Base-by-base conservation (phyloP, 495 filamentous ascomycete genomes). In the Penicillium longicatenatum region DNA sequence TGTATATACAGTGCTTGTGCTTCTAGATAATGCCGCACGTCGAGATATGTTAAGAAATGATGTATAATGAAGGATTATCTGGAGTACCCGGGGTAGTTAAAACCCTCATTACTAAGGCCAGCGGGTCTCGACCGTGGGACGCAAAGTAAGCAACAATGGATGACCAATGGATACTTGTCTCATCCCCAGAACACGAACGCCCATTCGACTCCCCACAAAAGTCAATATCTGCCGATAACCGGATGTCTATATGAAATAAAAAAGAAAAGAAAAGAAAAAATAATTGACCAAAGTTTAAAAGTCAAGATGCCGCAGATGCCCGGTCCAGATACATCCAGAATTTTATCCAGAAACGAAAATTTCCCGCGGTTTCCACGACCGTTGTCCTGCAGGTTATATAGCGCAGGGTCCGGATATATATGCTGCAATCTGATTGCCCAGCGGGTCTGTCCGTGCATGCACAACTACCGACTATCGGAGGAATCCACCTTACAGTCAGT, bases 141-240 rank as follows among this genome's bases (percentile, higher is more conserved):
- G 26, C 26, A 26, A 4, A 26, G 26, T 26, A 2, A 3, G 24
- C 26, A 26, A 26, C 26, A 26, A 26, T 26, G 26, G 26, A 26
- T 26, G 3, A 26, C 26, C 26, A 26, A 26, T 26, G 3, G 3
- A 26, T 4, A 5, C 8, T 21, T 52, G 50, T 52, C 31, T 52
- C 50, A 51, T 35, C 50, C 50, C 50, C 50, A 52, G 50, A 52
- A 35, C 50, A 52, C 50, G 50, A 52, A 52, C 50, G 33, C 50
- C 50, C 20, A 52, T 21, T 33, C 31, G 29, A 52, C 46, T 42
- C 50, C 33, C 50, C 50, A 52, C 50, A 42, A 22, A 52, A 39
- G 37, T 37, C 50, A 52, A 37, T 39, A 52, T 26, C 31, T 35
- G 31, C 31, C 31, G 31, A 35, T 35, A 35, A 35, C 31, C 31